These are phyloP conservation scores for Cyclotella choctawhatcheeana DNA, from an alignment of 108 stramenopile genomes.

Conservation along the genomic window DNA sequence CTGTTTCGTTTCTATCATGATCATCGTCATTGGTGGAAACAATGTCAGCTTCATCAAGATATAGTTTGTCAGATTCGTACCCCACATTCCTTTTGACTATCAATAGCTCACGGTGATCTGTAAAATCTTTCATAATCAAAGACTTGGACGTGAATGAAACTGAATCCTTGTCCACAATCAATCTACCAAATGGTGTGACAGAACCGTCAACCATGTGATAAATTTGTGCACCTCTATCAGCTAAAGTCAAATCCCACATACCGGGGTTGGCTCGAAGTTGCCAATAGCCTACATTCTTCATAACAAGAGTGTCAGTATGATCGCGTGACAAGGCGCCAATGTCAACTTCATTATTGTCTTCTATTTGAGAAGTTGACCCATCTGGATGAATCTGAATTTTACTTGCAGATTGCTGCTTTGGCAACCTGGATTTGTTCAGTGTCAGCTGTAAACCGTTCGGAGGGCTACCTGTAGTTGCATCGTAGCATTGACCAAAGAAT, in stretches of 20 bases:
- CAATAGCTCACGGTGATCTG: slow-evolving; percentile 50
- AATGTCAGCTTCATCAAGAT: slow-evolving; percentile 50
- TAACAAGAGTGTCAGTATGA: slow-evolving; percentile 94
- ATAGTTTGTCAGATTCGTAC: slow-evolving; percentile 69
- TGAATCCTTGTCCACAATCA: slow-evolving; percentile 22
- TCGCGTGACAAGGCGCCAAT: background rate
- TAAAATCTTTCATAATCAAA: slow-evolving; percentile 78
- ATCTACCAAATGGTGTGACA: slow-evolving; percentile 26
- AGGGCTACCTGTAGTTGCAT: slow-evolving; percentile 63
- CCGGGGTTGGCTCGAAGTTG: slow-evolving; percentile 96
- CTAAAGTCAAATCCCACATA: slow-evolving; percentile 85
- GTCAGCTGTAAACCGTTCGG: slow-evolving; percentile 96
- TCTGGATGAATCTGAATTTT: slow-evolving; percentile 54
- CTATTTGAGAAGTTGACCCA: slow-evolving; percentile 38
- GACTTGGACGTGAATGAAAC: slow-evolving; percentile 48
- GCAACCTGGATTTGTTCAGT: slow-evolving; percentile 58
- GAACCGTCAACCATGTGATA: slow-evolving; percentile 85
- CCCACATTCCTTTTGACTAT: slow-evolving; percentile 68
- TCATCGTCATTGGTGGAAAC: too few relatives aligned
- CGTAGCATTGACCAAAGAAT: slow-evolving; percentile 94
- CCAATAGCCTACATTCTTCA: slow-evolving; percentile 99
- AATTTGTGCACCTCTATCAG: slow-evolving; percentile 81
- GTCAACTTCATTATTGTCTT: background rate
- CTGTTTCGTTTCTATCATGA: slow-evolving; percentile 67
- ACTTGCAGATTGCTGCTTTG: background rate